phyloP scores from a whole-genome alignment of 140 eudicot genomes.

The Stevia rebaudiana region DNA sequence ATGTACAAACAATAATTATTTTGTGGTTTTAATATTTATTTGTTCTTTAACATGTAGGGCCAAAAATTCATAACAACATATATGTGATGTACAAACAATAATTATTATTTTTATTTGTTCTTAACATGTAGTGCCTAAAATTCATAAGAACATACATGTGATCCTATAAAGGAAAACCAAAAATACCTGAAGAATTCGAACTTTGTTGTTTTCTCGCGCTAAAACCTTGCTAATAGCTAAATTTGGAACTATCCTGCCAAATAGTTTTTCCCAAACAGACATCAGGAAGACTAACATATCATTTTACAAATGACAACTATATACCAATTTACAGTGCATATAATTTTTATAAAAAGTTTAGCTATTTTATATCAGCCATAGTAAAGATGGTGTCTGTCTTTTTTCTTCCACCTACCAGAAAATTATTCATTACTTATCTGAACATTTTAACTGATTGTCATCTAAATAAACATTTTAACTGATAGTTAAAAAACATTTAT shows the following conservation, averaged over 20 bases:
- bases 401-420: conserved; percentile 1
- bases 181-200: conserved; percentile 87
- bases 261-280: conserved; percentile 8
- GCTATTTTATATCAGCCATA: background rate
- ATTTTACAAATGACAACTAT: background rate
- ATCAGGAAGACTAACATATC: conserved; percentile 17
- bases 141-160: background rate
- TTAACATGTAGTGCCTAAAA: background rate
- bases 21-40: no score
- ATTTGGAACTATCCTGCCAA: conserved; percentile 93
- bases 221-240: conserved; percentile 88
- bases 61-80: background rate
- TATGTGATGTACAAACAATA: background rate
- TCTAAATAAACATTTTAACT: conserved; percentile 3
- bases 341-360: conserved; percentile 4
- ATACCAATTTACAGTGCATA: conserved; percentile 5
- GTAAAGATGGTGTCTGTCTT: conserved; percentile 3
- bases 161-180: conserved; percentile 17
- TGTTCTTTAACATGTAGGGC: background rate
- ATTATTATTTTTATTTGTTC: no score
- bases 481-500: background rate
- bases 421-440: background rate
- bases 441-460: conserved; percentile 4
- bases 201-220: conserved; percentile 90
- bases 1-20: background rate